Evolutionary conservation across 169 alveolate species (phyloP).

Genomic region (Perkinsus chesapeaki): DNA sequence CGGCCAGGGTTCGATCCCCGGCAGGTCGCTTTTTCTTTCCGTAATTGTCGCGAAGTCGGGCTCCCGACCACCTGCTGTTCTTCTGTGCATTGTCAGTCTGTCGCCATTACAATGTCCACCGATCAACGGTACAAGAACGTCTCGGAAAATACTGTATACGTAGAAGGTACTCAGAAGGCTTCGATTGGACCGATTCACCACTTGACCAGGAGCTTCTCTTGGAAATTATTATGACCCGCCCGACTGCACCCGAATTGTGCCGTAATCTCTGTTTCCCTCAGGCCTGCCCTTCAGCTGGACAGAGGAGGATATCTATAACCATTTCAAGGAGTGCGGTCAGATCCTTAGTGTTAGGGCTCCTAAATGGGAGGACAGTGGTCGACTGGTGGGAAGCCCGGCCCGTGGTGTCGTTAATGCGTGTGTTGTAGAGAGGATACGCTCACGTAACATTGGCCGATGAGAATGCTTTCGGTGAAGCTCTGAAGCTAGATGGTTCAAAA

Average conservation of each 20-base stretch:
- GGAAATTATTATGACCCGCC: neutral
- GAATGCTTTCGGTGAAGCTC: neutral
- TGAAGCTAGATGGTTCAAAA: neutral
- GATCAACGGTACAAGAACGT: slow-evolving; percentile 1
- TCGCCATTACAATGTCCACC: neutral
- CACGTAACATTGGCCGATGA: neutral
- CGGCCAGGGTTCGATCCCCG: neutral
- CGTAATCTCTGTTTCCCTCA: neutral
- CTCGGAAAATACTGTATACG: neutral
- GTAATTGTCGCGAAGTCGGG: too few species aligned
- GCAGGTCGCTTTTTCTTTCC: neutral
- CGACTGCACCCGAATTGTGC: too few species aligned
- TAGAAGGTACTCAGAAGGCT: neutral
- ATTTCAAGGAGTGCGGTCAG: slow-evolving; percentile 3
- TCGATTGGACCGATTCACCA: neutral
- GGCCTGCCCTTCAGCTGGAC: slow-evolving; percentile 3
- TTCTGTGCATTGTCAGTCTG: neutral
- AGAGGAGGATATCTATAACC: neutral
- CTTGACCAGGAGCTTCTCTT: too few species aligned
- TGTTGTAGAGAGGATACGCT: neutral
- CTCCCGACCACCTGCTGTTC: too few species aligned
- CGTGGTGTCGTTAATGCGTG: neutral
- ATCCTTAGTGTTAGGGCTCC: neutral
- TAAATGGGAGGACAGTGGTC: neutral
- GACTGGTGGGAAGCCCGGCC: neutral